phyloP scores from a whole-genome alignment of 2,329 filamentous ascomycete species.

The Dendrostoma leiphaemia region DNA sequence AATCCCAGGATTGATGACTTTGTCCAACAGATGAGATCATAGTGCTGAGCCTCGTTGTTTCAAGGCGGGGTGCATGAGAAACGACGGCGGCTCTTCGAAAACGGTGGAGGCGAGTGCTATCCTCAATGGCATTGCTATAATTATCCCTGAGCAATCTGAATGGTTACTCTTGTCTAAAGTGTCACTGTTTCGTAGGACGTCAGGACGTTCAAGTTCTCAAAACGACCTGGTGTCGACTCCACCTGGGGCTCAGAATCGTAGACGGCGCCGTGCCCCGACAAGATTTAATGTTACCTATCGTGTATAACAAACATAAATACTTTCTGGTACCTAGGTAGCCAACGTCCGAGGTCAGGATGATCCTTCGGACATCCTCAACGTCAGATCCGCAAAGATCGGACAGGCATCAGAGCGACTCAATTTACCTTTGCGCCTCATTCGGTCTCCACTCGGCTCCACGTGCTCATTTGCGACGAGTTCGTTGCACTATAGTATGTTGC shows the following conservation, averaged over 20 bases:
- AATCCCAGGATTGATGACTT: not conserved
- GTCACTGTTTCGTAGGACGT: not conserved
- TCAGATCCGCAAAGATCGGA: not conserved
- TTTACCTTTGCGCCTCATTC: not conserved
- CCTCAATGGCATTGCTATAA: no score
- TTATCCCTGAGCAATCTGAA: not conserved
- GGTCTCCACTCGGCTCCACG: not conserved
- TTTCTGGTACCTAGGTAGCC: no score
- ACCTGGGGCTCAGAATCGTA: no score
- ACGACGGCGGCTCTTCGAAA: not conserved
- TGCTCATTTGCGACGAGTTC: not conserved
- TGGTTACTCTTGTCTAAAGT: no score
- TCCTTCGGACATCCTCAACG: not conserved
- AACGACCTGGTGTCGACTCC: no score
- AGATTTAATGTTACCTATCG: conserved; percentile 1
- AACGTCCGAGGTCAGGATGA: no score
- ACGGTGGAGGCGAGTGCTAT: not conserved
- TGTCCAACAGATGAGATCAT: conserved; percentile 16
- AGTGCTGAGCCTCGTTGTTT: conserved; percentile 11
- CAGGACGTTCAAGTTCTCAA: not conserved
- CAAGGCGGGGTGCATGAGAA: conserved; percentile 2
- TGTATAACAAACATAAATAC: conserved; percentile 9
- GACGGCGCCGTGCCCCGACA: no score
- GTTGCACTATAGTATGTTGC: no score
- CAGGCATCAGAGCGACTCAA: not conserved